phyloP scores from a whole-genome alignment of 2,329 filamentous ascomycete genomes.

The Cordyceps tenuipes region DNA sequence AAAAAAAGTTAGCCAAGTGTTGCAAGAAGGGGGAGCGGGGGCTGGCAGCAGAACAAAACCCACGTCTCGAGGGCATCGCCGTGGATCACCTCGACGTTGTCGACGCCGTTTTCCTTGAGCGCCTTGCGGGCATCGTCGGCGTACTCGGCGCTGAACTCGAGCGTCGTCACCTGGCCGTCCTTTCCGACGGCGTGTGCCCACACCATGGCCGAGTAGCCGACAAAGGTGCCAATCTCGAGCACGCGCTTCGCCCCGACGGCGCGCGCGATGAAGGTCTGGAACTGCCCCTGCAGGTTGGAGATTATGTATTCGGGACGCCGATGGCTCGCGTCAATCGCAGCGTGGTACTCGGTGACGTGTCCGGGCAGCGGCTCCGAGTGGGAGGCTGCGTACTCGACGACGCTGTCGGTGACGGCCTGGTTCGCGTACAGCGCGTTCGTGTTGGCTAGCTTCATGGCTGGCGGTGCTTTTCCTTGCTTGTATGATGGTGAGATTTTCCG shows the following conservation, averaged over 20 bases:
- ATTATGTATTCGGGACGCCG: slow-evolving; percentile 25
- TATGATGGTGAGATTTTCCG: too few species aligned
- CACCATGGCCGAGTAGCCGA: slow-evolving; percentile 33
- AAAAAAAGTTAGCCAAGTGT: neutral
- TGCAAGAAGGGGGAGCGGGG: too few species aligned
- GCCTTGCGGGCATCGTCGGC: slow-evolving; percentile 32
- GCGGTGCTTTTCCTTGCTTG: neutral
- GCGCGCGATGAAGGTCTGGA: slow-evolving; percentile 27
- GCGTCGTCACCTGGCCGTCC: slow-evolving; percentile 30
- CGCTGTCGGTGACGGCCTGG: slow-evolving; percentile 30
- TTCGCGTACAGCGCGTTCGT: slow-evolving; percentile 34
- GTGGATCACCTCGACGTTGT: slow-evolving; percentile 38
- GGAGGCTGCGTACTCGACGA: slow-evolving; percentile 33
- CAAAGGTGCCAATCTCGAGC: slow-evolving; percentile 34
- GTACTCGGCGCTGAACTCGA: slow-evolving; percentile 38
- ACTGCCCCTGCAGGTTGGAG: slow-evolving; percentile 26
- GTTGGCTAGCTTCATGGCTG: slow-evolving; percentile 29
- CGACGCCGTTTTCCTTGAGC: slow-evolving; percentile 30
- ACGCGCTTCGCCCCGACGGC: slow-evolving; percentile 30
- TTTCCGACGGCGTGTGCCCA: slow-evolving; percentile 33
- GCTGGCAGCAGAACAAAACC: slow-evolving; percentile 14
- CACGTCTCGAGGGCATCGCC: slow-evolving; percentile 40
- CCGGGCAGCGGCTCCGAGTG: slow-evolving; percentile 35
- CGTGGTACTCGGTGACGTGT: slow-evolving; percentile 32
- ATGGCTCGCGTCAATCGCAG: slow-evolving; percentile 18